Base-by-base conservation (phyloP, 1,284 basidiomycete genomes). In the Sporisorium sorghi region DNA sequence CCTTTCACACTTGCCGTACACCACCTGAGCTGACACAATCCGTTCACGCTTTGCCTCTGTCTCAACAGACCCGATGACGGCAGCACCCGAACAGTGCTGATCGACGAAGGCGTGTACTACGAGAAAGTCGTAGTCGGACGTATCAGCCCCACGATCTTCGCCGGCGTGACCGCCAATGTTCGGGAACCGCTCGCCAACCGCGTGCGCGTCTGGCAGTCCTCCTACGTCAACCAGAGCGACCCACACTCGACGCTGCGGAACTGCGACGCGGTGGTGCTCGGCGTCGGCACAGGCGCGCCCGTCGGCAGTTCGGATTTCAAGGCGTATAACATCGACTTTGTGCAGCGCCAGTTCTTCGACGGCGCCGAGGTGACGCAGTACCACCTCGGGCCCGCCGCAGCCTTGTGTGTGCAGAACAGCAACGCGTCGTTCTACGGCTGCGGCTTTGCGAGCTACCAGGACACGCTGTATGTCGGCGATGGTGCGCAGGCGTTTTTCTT, bases 271-370 rank as follows among this genome's bases (percentile, higher is more conserved):
- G 60, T 62, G 19, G 61, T 63, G 1, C 58, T 73, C 15, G 43
- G 42, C 33, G 48, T 73, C 30, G 65, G 61, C 53, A 53, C 44
- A 6, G 57, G 28, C 5, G 23, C 68, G 33, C 8, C 51, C 33
- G 23, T 46, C 19, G 46, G 58, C 19, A n/a, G 11, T 21, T 33
- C 47, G 14, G 58, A 73, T 35, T 73, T 73, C 47, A 64, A 65
- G n/a, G 66, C 71, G 12, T 73, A 73, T 61, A 73, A 73, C 39
- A 64, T 73, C 46, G 47, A 73, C 33, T 69, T 73, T 23, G 30
- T 35, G 21, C 65, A 73, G 28, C 57, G 66, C 4, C 65, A 68
- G 39, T 58, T 53, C 32, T 17, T 37, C 30, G 10, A 69, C 7
- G 61, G 66, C 7, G 14, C 43, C 12, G 57, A 58, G 12, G 44